Evolutionary conservation across 495 filamentous ascomycete genomes (phyloP).

Genomic region (Xylaria intraflava): DNA sequence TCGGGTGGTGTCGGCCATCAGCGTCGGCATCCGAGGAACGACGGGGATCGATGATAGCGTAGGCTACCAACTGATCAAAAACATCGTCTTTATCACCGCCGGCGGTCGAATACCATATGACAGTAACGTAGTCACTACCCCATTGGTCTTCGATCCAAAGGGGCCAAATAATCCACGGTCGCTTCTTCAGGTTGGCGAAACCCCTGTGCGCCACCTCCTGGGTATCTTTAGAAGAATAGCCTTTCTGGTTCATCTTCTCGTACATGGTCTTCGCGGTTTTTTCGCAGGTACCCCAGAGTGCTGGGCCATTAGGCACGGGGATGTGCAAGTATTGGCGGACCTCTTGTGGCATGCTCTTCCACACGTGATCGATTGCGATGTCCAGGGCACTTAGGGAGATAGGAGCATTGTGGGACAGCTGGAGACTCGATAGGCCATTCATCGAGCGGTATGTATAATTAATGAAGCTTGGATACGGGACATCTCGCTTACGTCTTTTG

Average conservation of each 20-base stretch:
- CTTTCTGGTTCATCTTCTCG: slow-evolving; percentile 1
- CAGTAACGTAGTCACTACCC: slow-evolving; percentile 17
- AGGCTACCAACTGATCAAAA: background rate
- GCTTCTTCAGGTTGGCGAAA: slow-evolving; percentile 10
- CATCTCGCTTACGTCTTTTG: slow-evolving; percentile 16
- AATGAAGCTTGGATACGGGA: slow-evolving; percentile 14
- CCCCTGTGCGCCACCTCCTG: background rate
- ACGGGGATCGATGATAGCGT: slow-evolving; percentile 21
- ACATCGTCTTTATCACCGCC: background rate
- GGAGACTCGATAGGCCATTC: slow-evolving; percentile 20
- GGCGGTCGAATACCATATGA: slow-evolving; percentile 10
- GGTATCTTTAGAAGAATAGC: background rate
- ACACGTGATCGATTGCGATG: slow-evolving; percentile 14
- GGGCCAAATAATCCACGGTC: slow-evolving; percentile 20
- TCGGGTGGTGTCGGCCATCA: background rate
- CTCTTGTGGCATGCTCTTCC: slow-evolving; percentile 12
- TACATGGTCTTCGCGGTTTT: slow-evolving; percentile 1
- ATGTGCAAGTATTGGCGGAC: background rate
- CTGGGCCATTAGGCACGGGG: slow-evolving; percentile 14
- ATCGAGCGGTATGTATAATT: slow-evolving; percentile 3
- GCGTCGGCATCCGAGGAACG: slow-evolving; percentile 9
- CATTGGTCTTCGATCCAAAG: slow-evolving; percentile 25
- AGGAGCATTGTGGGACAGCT: slow-evolving; percentile 17
- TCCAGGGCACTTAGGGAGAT: slow-evolving; percentile 14
- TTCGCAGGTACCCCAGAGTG: slow-evolving; percentile 14